Evolutionary conservation across 2,329 filamentous ascomycete genomes (phyloP).

Genomic region (Dendrostoma leiphaemia): DNA sequence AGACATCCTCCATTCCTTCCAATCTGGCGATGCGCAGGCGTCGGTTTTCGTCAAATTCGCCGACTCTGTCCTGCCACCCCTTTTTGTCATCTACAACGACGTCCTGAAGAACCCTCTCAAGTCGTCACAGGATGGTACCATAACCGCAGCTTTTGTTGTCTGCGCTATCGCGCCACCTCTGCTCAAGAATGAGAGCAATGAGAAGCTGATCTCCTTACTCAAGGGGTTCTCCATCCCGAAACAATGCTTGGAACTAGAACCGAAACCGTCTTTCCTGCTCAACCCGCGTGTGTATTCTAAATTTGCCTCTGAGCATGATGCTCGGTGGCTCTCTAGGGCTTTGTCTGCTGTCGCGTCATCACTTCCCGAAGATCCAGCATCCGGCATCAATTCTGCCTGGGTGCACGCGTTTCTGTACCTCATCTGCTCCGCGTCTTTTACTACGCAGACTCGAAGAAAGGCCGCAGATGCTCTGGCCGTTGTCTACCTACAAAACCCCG

Average conservation of each 20-base stretch:
- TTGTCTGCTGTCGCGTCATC: constrained; percentile 60
- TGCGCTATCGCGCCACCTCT: constrained; percentile 60
- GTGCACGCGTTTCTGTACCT: constrained; percentile 81
- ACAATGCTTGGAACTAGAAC: constrained; percentile 66
- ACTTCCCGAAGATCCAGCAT: constrained; percentile 46
- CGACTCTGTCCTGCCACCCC: constrained; percentile 50
- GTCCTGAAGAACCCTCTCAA: constrained; percentile 73
- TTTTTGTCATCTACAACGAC: constrained; percentile 74
- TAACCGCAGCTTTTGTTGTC: constrained; percentile 75
- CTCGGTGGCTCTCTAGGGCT: constrained; percentile 72
- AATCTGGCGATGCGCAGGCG: constrained; percentile 43
- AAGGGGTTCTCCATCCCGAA: constrained; percentile 63
- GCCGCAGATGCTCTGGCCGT: constrained; percentile 60
- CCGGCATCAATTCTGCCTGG: constrained; percentile 67
- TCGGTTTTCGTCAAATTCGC: constrained; percentile 48
- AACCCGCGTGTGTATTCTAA: constrained; percentile 85
- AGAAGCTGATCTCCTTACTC: constrained; percentile 42
- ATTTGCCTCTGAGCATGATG: constrained; percentile 69
- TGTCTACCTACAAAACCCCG: constrained; percentile 61
- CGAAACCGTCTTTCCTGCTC: constrained; percentile 84
- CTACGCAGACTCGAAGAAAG: constrained; percentile 62
- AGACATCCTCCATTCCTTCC: constrained; percentile 62
- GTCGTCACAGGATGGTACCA: constrained; percentile 78
- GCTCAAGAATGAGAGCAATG: constrained; percentile 53
- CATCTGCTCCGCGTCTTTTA: constrained; percentile 61